Base-by-base conservation (phyloP, 2,329 filamentous ascomycete species). In the Trichoderma citrinoviride region DNA sequence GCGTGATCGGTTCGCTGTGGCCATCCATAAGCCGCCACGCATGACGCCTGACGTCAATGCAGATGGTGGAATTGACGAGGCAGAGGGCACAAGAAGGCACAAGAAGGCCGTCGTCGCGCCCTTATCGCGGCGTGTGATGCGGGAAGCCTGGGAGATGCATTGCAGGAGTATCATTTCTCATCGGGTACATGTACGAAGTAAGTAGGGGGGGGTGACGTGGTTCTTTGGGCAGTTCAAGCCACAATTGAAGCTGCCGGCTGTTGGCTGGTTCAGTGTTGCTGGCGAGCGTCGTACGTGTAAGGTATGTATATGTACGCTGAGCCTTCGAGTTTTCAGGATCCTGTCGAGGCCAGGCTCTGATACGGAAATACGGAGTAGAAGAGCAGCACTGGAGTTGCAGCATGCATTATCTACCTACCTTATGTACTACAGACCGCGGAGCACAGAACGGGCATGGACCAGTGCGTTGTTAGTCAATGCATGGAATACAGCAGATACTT, bases 1-100 rank as follows among this genome's bases (percentile, higher is more conserved):
- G 61, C 61, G 61, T 64, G 61, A 64, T 56, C 61, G 49, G 61
- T 56, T 62, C 61, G 57, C 61, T 40, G 61, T 56, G 52, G 61
- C 61, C 61, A 64, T 56, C 61, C 61, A 64, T 47, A 56, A 64
- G 61, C 61, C 52, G 61, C 61, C 61, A 64, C 61, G 61, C 50
- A 64, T 64, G 61, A 55, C 52, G 49, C 50, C 61, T 64, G 61
- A 64, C 61, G 61, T 64, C 61, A 64, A 62, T 46, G 49, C 58
- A 46, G 25, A 58, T 12, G 33, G n/a, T n/a, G 33, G 33, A 37
- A 14, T n/a, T n/a, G 33, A 37, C 33, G 5, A 12, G 33, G 10
- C 3, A 37, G 5, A n/a, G n/a, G n/a, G 10, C 3, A 14, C 1
- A 12, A 4, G 33, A 4, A 8, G 33, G 5, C 1, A 25, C 12